Base-by-base conservation (phyloP, 2,329 filamentous ascomycete species). In the Cladosporium oxysporum region DNA sequence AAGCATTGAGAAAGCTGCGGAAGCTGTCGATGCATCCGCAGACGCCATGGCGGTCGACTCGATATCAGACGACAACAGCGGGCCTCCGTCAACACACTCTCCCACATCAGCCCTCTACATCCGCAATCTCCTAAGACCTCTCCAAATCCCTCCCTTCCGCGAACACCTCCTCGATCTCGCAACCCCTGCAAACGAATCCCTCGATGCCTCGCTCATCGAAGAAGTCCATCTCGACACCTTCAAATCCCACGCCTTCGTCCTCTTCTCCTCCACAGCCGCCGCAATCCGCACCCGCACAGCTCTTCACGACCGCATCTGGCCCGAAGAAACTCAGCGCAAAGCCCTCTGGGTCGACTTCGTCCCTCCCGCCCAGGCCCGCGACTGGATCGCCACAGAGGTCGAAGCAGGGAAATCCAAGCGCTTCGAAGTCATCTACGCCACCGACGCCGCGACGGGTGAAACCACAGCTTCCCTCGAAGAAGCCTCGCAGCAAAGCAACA, bases 341-440 rank as follows among this genome's bases (percentile, higher is more conserved):
- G 84, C 88, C 0, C 83, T 98, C 0, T 96, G 90, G 86, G 91
- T 92, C 3, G 95, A 99, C 76, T 98, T 95, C 76, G 84, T 98
- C 23, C 94, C 94, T 0, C 85, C 90, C 21, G 84, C 96, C 4
- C 53, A 63, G 29, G 57, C 50, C 23, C 77, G 81, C 16, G 84
- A 85, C 28, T 98, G 93, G 92, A 89, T 96, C 66, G 84, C 87
- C 8, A 84, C 79, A 49, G 92, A 96, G 77, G 81, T 88, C 71
- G 77, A 81, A 72, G 79, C 71, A 73, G 83, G 69, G 70, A 71
- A 73, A 33, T 72, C 69, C 1, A 83, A 88, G 12, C 80, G 83
- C 28, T 96, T 90, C 88, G 91, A 94, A 77, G 87, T 96, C 7
- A 78, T 84, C 7, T 96, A 96, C 74, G 83, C 53, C 50, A 49